Evolutionary conservation across 2,329 filamentous ascomycete species (phyloP).

Genomic region (Sodiomyces alkalinus): DNA sequence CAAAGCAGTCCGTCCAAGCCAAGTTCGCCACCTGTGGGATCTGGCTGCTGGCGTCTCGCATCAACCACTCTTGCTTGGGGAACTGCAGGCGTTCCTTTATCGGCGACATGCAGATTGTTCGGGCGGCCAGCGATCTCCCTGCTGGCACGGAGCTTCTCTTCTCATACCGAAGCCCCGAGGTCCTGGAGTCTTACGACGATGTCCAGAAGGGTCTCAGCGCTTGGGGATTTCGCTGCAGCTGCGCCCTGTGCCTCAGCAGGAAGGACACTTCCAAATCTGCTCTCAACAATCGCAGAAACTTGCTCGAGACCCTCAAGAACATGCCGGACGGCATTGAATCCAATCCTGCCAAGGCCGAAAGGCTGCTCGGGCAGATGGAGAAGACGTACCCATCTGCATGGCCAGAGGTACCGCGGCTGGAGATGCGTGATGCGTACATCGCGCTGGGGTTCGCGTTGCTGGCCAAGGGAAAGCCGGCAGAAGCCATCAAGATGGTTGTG

Average conservation of each 20-base stretch:
- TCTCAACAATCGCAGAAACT: slow-evolving; percentile 7
- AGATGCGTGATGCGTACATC: slow-evolving; percentile 10
- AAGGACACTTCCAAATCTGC: slow-evolving; percentile 7
- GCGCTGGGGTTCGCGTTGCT: slow-evolving; percentile 5
- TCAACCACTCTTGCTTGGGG: slow-evolving; percentile 36
- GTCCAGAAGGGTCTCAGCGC: slow-evolving; percentile 13
- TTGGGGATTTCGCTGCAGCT: slow-evolving; percentile 28
- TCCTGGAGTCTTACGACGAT: slow-evolving; percentile 12
- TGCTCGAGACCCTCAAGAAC: slow-evolving; percentile 1
- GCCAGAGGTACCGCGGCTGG: slow-evolving; percentile 5
- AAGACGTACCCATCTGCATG: slow-evolving; percentile 9
- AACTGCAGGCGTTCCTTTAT: slow-evolving; percentile 34
- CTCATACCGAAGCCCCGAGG: slow-evolving; percentile 16
- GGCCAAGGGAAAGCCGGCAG: neutral
- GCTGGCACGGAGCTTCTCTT: slow-evolving; percentile 29
- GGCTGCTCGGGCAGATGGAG: slow-evolving; percentile 9
- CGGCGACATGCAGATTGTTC: slow-evolving; percentile 36
- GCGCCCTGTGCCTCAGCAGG: slow-evolving; percentile 19
- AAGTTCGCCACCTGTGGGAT: slow-evolving; percentile 20
- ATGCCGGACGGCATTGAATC: neutral
- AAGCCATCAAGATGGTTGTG: slow-evolving; percentile 9
- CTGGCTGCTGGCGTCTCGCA: slow-evolving; percentile 30
- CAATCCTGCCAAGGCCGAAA: slow-evolving; percentile 3
- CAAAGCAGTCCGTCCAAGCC: neutral
- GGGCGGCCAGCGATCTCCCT: slow-evolving; percentile 26